Evolutionary conservation across 1,284 basidiomycete genomes (phyloP).

Genomic region (Schizophyllum amplum): DNA sequence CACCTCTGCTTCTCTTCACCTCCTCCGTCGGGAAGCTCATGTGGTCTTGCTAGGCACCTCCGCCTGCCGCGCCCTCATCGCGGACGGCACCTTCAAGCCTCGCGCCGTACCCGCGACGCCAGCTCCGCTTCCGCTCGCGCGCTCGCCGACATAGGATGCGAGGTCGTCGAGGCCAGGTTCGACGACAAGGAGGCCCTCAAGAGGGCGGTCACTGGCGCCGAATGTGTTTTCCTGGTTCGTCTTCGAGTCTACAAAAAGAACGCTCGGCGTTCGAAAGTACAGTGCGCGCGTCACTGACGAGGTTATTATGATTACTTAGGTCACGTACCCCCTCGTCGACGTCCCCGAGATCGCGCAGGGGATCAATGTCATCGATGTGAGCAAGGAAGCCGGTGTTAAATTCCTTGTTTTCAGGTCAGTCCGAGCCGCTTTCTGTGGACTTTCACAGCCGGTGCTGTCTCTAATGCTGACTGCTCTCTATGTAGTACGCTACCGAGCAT

Average conservation of each 20-base stretch:
- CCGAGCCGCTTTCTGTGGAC: conserved; percentile 5
- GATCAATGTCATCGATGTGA: conserved; percentile 10
- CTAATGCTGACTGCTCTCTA: conserved; percentile 5
- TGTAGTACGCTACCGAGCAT: background rate
- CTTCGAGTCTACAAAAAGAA: background rate
- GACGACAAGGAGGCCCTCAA: conserved; percentile 5
- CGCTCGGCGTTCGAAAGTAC: too few species aligned
- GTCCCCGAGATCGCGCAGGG: conserved; percentile 14
- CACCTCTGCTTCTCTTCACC: too few species aligned
- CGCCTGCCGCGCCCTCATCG: conserved; percentile 6
- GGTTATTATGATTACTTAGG: background rate
- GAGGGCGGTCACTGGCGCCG: conserved; percentile 7
- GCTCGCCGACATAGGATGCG: conserved; percentile 5
- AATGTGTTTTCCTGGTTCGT: conserved; percentile 11
- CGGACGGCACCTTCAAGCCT: conserved; percentile 12
- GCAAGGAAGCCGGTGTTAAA: conserved; percentile 8
- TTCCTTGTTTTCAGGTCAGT: conserved; percentile 11
- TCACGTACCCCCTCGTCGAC: conserved; percentile 8
- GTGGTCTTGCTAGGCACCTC: conserved; percentile 8
- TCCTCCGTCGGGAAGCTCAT: too few species aligned
- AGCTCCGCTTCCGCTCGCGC: conserved; percentile 6
- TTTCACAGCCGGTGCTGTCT: background rate
- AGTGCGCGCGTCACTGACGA: conserved; percentile 12
- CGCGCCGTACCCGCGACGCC: conserved; percentile 13
- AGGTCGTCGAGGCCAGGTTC: conserved; percentile 7